phyloP scores from a whole-genome alignment of 2,329 filamentous ascomycete genomes.

The Colletotrichum melonis region DNA sequence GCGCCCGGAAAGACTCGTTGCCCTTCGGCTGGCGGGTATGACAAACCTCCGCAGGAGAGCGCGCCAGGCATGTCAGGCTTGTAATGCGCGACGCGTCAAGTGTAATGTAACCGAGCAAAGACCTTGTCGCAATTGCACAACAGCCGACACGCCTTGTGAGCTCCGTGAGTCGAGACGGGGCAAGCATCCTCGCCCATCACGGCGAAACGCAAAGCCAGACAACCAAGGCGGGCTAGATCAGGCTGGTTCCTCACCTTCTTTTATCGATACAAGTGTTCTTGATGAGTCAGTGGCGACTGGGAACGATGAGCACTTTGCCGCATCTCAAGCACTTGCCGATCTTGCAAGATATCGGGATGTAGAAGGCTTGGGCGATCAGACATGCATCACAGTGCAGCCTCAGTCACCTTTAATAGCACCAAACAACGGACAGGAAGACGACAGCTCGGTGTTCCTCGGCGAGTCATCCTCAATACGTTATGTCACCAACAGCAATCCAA shows the following conservation, averaged over 20 bases:
- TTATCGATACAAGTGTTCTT: background rate
- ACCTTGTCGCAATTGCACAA: constrained; percentile 47
- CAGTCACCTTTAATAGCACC: background rate
- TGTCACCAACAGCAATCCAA: constrained; percentile 53
- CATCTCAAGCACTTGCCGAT: background rate
- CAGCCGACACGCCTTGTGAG: constrained; percentile 43
- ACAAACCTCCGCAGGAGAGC: constrained; percentile 42
- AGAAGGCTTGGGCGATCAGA: background rate
- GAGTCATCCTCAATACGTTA: constrained; percentile 61
- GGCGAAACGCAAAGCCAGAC: background rate
- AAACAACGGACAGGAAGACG: constrained; percentile 7
- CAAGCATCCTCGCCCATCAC: constrained; percentile 41
- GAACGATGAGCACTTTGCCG: background rate
- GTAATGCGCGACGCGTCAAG: constrained; percentile 48
- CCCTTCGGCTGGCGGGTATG: background rate
- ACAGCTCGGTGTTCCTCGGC: constrained; percentile 53
- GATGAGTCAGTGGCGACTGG: background rate
- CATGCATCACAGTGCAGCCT: background rate
- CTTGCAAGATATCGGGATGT: background rate
- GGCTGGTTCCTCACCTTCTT: background rate
- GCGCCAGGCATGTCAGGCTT: constrained; percentile 49
- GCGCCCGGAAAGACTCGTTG: no score
- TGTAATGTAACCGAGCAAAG: constrained; percentile 49
- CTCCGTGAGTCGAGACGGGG: constrained; percentile 48
- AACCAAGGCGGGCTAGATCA: background rate